A percentile compares a stretch with the other conserved stretches of the same genome.
Evolutionary conservation across 495 filamentous ascomycete genomes (phyloP).

Genomic region (Cercophora sp.): DNA sequence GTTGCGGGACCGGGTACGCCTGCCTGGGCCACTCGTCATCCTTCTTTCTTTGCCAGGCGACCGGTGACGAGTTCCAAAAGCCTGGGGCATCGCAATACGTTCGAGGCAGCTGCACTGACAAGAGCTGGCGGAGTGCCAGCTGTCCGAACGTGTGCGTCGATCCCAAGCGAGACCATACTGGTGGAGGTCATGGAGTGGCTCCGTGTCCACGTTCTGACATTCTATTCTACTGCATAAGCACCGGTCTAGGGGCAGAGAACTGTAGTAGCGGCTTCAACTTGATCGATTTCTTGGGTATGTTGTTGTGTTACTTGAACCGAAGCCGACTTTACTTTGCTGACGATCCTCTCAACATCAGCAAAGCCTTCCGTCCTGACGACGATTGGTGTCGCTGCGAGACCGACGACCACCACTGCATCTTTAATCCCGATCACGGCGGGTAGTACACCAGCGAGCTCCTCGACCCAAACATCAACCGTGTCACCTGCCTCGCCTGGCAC

Average conservation of each 20-base stretch:
- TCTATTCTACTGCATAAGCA: constrained; percentile 21
- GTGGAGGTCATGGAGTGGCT: constrained; percentile 16
- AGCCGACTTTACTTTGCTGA: too few species aligned
- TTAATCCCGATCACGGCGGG: too few species aligned
- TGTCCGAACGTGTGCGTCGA: constrained; percentile 22
- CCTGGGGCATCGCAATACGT: constrained; percentile 8
- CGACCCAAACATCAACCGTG: not conserved
- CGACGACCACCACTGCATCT: constrained; percentile 1
- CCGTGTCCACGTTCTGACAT: constrained; percentile 13
- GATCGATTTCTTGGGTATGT: constrained; percentile 11
- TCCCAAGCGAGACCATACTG: constrained; percentile 9
- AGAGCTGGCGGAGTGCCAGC: constrained; percentile 16
- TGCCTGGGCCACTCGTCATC: constrained; percentile 16
- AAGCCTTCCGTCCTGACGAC: constrained; percentile 15
- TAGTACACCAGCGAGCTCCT: not conserved
- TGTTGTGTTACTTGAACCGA: too few species aligned
- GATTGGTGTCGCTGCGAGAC: constrained; percentile 13
- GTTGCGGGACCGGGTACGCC: constrained; percentile 23
- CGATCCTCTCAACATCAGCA: too few species aligned
- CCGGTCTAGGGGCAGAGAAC: not conserved
- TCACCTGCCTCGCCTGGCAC: not conserved
- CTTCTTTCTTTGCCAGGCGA: constrained; percentile 19
- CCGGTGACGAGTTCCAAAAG: constrained; percentile 11
- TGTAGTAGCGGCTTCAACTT: constrained; percentile 6
- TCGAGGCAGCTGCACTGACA: constrained; percentile 24